Evolutionary conservation across 129 eudicot genomes (phyloP).

Genomic region (Chrysanthemum lavandulifolium): DNA sequence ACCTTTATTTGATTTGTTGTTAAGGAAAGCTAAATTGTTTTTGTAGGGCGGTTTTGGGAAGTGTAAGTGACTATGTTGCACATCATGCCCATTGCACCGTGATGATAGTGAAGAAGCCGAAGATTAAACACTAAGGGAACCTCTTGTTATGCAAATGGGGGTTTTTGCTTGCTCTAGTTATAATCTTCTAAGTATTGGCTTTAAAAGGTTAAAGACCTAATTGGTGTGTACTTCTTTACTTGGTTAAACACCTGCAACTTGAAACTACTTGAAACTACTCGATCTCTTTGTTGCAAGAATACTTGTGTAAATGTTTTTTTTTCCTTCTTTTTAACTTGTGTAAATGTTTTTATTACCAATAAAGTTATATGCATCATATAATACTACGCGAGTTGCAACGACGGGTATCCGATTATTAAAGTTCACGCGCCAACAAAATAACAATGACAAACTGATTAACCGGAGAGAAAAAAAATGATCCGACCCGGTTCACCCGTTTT

Average conservation of each 20-base stretch:
- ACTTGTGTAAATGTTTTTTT: neutral
- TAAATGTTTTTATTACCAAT: neutral
- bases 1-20: neutral
- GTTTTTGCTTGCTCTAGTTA: neutral
- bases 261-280: too few species aligned
- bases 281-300: constrained; percentile 6
- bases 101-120: constrained; percentile 92
- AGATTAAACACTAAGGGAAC: constrained; percentile 48
- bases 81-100: constrained; percentile 95
- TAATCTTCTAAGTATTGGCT: neutral
- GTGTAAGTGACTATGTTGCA: constrained; percentile 85
- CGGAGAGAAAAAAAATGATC: too few species aligned
- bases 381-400: too few species aligned
- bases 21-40: neutral
- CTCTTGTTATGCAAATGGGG: constrained; percentile 17
- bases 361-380: constrained; percentile 1
- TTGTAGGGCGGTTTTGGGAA: constrained; percentile 91
- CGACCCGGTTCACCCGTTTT: too few species aligned
- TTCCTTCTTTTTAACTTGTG: too few species aligned
- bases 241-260: constrained; percentile 13
- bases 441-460: too few species aligned
- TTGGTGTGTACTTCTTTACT: constrained; percentile 10
- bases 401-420: too few species aligned
- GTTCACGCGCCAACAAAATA: too few species aligned
- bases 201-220: constrained; percentile 3